Base-by-base conservation (phyloP, 257 asterid genomes). In the Solanum habrochaites region DNA sequence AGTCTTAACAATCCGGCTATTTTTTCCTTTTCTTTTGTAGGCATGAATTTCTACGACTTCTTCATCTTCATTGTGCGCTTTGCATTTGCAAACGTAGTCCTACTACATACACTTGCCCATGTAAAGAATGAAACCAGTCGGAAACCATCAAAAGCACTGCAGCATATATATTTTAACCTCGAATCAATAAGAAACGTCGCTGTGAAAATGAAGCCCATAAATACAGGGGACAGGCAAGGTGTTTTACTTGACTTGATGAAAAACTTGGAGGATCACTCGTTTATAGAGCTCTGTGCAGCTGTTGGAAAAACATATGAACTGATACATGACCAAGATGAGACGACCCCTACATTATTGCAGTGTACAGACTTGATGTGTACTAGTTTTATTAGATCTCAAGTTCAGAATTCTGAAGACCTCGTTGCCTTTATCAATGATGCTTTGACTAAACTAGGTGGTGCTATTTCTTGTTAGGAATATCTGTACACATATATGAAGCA, bases 1-100 rank as follows among this genome's bases (percentile, higher is more conserved):
- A 56, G 31, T 49, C 45, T 81, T 52, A 45, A 56, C 25, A 31
- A 49, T 18, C 45, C 25, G 29, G 29, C 21, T 49, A 31, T 18
- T 42, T 20, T 75, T 75, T 81, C 20, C 69, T 82, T 58, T 52
- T 88, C 39, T 88, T 37, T 85, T 85, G 87, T 88, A 95, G 99
- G 99, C 83, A 96, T 97, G 98, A 92, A 97, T 87, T 96, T 95
- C 88, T 80, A 88, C 43, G 98, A 97, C 87, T 92, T 95, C 88
- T 97, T 96, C 89, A 85, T 87, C 83, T 93, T 96, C 93, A 84
- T 94, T 93, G 89, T 85, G 90, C 98, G 98, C n/a, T 93, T 95
- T 83, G 90, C 99, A 60, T 88, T 95, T 73, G 98, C 98, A 91
- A 96, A 92, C 88, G 67, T 91, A 80, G 87, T 92, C 91, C 92